Conservation (phyloP, 306 rosid species). For the Cicer yamashitae region DNA sequence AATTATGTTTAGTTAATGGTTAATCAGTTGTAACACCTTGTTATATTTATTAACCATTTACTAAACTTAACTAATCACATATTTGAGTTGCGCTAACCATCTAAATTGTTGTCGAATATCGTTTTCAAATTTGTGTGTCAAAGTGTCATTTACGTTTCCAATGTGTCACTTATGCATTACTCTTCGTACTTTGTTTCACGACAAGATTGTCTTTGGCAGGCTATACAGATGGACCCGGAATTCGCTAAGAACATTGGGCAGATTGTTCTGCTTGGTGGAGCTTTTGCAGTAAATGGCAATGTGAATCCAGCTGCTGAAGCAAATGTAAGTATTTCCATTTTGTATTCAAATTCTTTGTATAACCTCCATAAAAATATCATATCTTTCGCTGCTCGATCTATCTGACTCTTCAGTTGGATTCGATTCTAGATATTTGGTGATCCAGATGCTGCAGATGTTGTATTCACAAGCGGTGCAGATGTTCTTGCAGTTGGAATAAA, state of each 20-base stretch:
- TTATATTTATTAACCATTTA: too few species aligned
- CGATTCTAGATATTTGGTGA: conserved; percentile 80
- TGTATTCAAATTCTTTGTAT: conserved; percentile 16
- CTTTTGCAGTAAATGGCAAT: conserved; percentile 91
- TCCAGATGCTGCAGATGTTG: conserved; percentile 95
- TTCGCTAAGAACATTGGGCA: conserved; percentile 72
- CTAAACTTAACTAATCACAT: too few species aligned
- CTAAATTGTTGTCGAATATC: too few species aligned
- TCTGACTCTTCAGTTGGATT: conserved; percentile 35
- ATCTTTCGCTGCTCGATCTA: conserved; percentile 12
- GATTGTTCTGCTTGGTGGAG: conserved; percentile 89
- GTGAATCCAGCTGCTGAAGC: conserved; percentile 97
- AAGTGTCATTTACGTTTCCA: not conserved
- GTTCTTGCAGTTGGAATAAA: conserved; percentile 81
- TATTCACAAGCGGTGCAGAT: conserved; percentile 86
- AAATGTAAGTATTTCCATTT: conserved; percentile 59
- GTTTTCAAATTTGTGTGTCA: too few species aligned
- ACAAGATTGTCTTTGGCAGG: conserved; percentile 53
- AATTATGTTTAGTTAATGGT: too few species aligned
- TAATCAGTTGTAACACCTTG: too few species aligned
- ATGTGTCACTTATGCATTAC: conserved; percentile 6
- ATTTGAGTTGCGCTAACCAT: too few species aligned
- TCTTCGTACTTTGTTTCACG: conserved; percentile 22
- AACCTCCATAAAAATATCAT: conserved; percentile 8
- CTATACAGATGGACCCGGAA: conserved; percentile 80